Evolutionary conservation across 1,284 basidiomycete species (phyloP).

Genomic region (Ganoderma boninense): DNA sequence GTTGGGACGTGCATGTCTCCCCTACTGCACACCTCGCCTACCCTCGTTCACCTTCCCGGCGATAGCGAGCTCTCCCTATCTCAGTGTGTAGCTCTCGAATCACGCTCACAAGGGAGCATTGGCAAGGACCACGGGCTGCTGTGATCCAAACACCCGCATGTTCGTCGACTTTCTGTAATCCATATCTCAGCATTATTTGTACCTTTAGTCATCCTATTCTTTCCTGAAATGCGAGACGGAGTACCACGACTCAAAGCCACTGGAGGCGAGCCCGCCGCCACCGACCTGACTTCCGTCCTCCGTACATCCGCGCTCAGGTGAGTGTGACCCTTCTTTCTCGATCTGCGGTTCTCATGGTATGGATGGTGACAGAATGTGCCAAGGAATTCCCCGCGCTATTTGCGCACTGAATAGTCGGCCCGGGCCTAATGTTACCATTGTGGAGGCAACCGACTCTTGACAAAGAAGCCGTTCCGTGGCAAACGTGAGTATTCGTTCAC

Average conservation of each 20-base stretch:
- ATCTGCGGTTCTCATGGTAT: too few species aligned
- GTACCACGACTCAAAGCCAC: not conserved
- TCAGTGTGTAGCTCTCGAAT: slow-evolving; percentile 45
- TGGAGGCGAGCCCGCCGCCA: not conserved
- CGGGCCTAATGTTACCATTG: too few species aligned
- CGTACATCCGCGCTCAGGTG: too few species aligned
- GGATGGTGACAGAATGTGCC: too few species aligned
- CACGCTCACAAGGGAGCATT: slow-evolving; percentile 42
- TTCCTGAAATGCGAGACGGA: not conserved
- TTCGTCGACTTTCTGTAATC: not conserved
- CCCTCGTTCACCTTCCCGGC: slow-evolving; percentile 55
- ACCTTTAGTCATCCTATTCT: not conserved
- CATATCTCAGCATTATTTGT: slow-evolving; percentile 1
- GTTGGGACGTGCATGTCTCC: slow-evolving; percentile 39
- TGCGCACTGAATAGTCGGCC: too few species aligned
- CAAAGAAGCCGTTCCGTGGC: too few species aligned
- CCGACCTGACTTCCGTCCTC: not conserved
- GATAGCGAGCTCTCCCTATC: slow-evolving; percentile 61
- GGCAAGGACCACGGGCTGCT: slow-evolving; percentile 38
- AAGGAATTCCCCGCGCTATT: too few species aligned
- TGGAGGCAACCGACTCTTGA: too few species aligned
- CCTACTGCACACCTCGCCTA: slow-evolving; percentile 53
- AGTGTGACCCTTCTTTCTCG: too few species aligned
- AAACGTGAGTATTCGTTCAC: too few species aligned
- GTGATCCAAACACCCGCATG: slow-evolving; percentile 6